Evolutionary conservation across 2,329 filamentous ascomycete species (phyloP).

Genomic region (Botrytis byssoidea): DNA sequence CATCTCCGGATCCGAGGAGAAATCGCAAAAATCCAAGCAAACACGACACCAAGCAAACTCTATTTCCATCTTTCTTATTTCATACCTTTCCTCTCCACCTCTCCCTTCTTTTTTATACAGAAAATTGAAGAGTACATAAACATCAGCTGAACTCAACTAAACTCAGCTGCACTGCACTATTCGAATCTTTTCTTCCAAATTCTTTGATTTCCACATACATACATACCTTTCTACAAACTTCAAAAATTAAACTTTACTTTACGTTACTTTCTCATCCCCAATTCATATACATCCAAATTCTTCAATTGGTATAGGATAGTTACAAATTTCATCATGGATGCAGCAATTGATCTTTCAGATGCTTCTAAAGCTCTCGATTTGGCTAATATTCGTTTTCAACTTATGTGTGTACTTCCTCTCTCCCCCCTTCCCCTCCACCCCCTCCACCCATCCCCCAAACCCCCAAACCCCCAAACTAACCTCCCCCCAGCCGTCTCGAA

Average conservation of each 20-base stretch:
- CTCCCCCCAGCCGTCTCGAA: conserved; percentile 72
- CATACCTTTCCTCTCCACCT: not conserved
- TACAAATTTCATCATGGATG: conserved; percentile 65
- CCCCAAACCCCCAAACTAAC: not conserved
- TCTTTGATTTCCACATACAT: not conserved
- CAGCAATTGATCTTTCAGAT: conserved; percentile 84
- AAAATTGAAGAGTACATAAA: not conserved
- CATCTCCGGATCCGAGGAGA: not conserved
- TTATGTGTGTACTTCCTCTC: conserved; percentile 60
- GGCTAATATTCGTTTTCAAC: conserved; percentile 85
- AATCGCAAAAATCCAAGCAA: too few relatives aligned
- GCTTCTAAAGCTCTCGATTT: conserved; percentile 83
- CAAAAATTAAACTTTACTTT: too few relatives aligned
- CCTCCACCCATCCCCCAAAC: too few relatives aligned
- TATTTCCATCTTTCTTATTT: not conserved
- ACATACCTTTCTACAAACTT: too few relatives aligned
- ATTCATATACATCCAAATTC: too few relatives aligned
- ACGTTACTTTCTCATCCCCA: not conserved
- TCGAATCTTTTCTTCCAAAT: not conserved
- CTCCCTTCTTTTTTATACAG: not conserved
- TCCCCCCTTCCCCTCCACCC: not conserved
- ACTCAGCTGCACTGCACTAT: not conserved
- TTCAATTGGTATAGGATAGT: not conserved
- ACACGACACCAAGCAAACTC: not conserved
- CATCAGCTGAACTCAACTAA: not conserved